Evolutionary conservation across 148 eudicot species (phyloP).

Genomic region (Oxyria digyna): DNA sequence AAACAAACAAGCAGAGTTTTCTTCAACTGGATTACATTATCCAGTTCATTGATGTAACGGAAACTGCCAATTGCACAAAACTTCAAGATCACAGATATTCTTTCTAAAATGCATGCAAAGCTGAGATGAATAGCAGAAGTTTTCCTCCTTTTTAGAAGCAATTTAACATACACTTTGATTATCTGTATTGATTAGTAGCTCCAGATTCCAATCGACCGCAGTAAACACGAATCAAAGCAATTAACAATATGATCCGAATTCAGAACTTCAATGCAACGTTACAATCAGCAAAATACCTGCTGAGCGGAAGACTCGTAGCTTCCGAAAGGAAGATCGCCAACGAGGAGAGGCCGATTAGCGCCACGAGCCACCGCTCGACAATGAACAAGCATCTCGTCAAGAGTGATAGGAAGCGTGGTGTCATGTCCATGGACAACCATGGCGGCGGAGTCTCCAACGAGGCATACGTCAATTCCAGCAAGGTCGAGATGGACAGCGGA

Average conservation of each 20-base stretch:
- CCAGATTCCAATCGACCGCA: no score
- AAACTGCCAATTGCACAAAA: no score
- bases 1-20: background rate
- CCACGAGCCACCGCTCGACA: constrained; percentile 92
- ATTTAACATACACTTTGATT: no score
- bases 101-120: no score
- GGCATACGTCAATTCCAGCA: constrained; percentile 78
- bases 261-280: background rate
- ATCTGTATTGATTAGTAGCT: no score
- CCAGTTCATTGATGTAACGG: background rate
- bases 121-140: no score
- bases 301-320: constrained; percentile 58
- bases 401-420: constrained; percentile 71
- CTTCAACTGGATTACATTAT: background rate
- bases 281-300: constrained; percentile 37
- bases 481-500: constrained; percentile 77
- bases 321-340: constrained; percentile 92
- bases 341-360: constrained; percentile 62
- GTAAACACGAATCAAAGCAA: background rate
- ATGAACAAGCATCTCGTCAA: constrained; percentile 90
- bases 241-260: background rate
- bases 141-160: no score
- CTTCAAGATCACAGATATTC: no score
- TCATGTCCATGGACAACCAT: constrained; percentile 97
- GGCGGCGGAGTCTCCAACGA: constrained; percentile 87